Evolutionary conservation across 768 basidiomycete species (phyloP).

Genomic region (Hortiboletus campestris): DNA sequence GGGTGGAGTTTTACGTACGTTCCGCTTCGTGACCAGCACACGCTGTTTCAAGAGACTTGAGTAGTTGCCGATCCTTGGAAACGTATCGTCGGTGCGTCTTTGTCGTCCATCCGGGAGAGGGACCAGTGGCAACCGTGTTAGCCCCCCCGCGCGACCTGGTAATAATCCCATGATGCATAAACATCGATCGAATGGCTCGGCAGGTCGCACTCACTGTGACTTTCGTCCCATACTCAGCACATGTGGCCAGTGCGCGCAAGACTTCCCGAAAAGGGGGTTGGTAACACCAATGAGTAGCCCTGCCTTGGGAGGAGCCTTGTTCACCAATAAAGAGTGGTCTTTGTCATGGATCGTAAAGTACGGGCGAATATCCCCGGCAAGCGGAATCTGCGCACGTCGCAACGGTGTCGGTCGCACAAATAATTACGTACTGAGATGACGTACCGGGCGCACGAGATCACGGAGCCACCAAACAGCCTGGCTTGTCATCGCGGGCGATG

Average conservation of each 20-base stretch:
- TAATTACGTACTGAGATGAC: slow-evolving; percentile 14
- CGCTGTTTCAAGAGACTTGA: slow-evolving; percentile 71
- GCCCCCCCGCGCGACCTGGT: slow-evolving; percentile 5
- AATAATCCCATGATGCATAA: not conserved
- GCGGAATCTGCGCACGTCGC: slow-evolving; percentile 58
- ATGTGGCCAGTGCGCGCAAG: slow-evolving; percentile 86
- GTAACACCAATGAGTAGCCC: slow-evolving; percentile 83
- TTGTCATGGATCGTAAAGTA: slow-evolving; percentile 96
- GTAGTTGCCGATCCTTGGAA: slow-evolving; percentile 74
- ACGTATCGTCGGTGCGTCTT: slow-evolving; percentile 80
- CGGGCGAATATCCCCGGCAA: slow-evolving; percentile 83
- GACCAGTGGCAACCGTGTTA: slow-evolving; percentile 38
- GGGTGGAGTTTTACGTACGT: slow-evolving; percentile 38
- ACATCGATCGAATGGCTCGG: not conserved
- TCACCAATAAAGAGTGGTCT: slow-evolving; percentile 75
- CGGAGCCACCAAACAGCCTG: slow-evolving; percentile 92
- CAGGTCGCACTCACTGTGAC: slow-evolving; percentile 36
- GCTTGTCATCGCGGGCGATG: slow-evolving; percentile 77
- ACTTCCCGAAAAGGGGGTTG: slow-evolving; percentile 81
- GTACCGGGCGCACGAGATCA: slow-evolving; percentile 80
- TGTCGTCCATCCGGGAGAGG: slow-evolving; percentile 72
- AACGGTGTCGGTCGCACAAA: not conserved
- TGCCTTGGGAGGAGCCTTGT: slow-evolving; percentile 74
- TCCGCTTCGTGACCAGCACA: slow-evolving; percentile 46
- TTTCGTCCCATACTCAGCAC: slow-evolving; percentile 64